phyloP scores from a whole-genome alignment of 192 early-diverging fungal species.

The Bifiguratus adelaidae region DNA sequence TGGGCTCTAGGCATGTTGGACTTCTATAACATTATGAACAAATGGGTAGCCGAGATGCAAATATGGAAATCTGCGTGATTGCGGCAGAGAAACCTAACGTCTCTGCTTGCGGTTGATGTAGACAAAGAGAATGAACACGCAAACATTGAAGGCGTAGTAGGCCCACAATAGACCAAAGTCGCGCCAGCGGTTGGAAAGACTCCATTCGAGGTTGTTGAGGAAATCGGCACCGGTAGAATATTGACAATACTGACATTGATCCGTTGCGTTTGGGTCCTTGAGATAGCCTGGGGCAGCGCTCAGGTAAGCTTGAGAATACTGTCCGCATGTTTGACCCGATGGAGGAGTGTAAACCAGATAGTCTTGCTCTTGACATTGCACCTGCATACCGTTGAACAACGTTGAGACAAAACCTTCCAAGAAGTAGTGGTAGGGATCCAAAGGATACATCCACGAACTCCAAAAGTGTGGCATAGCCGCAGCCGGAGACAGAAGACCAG shows the following conservation, averaged over 20 bases:
- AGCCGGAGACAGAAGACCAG: slow-evolving; percentile 49
- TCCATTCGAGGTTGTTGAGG: slow-evolving; percentile 26
- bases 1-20: too few relatives aligned
- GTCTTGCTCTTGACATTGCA: slow-evolving; percentile 30
- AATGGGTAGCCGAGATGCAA: too few relatives aligned
- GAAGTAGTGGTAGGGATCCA: slow-evolving; percentile 48
- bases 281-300: slow-evolving; percentile 13
- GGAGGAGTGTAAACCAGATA: slow-evolving; percentile 30
- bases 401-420: slow-evolving; percentile 49
- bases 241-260: slow-evolving; percentile 37
- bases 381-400: slow-evolving; percentile 32
- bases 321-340: slow-evolving; percentile 27
- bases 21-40: too few relatives aligned
- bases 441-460: slow-evolving; percentile 53
- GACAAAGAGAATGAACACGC: slow-evolving; percentile 20
- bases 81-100: too few relatives aligned
- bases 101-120: slow-evolving; percentile 27
- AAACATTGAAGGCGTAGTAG: slow-evolving; percentile 40
- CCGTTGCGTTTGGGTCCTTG: slow-evolving; percentile 4
- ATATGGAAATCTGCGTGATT: too few relatives aligned
- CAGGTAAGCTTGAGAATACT: slow-evolving; percentile 32
- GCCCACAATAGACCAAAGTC: slow-evolving; percentile 49
- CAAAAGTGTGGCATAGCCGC: slow-evolving; percentile 45
- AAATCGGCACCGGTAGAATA: slow-evolving; percentile 22
- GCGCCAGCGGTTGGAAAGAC: slow-evolving; percentile 43